Conservation (phyloP, 768 basidiomycete genomes). For the Suillus tomentosus region DNA sequence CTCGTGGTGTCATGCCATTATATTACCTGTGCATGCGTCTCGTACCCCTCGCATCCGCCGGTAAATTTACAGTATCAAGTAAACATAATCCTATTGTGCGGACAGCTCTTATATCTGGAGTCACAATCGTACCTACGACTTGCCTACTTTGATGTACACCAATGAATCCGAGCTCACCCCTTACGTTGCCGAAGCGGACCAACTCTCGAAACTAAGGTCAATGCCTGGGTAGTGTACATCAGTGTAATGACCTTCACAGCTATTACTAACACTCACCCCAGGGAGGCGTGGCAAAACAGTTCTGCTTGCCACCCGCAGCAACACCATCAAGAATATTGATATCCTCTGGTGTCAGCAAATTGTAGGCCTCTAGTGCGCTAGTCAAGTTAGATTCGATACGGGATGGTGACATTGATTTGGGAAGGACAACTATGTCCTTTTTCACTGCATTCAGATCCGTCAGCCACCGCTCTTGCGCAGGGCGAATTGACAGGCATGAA, state of each 20-base stretch:
- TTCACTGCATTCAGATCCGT: too few relatives aligned
- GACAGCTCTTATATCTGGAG: too few relatives aligned
- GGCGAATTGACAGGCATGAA: too few relatives aligned
- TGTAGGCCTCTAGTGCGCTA: conserved; percentile 50
- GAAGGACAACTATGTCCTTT: too few relatives aligned
- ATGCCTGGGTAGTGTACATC: conserved; percentile 41
- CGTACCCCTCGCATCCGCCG: too few relatives aligned
- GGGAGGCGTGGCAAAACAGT: conserved; percentile 63
- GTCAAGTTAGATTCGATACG: conserved; percentile 64
- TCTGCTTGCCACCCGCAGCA: conserved; percentile 63
- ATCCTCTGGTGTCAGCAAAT: conserved; percentile 53
- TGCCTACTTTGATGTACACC: not conserved
- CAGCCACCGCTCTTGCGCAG: too few relatives aligned
- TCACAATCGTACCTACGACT: not conserved
- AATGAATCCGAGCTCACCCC: not conserved
- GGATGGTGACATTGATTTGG: too few relatives aligned
- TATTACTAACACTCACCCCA: conserved; percentile 55
- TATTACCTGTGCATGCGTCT: too few relatives aligned
- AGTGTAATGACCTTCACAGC: conserved; percentile 16
- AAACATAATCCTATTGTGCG: too few relatives aligned
- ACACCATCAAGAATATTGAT: conserved; percentile 58
- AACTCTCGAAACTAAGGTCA: conserved; percentile 70
- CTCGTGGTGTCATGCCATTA: too few relatives aligned
- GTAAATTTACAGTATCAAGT: too few relatives aligned
- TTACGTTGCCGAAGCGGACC: conserved; percentile 34